Evolutionary conservation across 768 basidiomycete genomes (phyloP).

Genomic region (Lanmaoa rubissima): DNA sequence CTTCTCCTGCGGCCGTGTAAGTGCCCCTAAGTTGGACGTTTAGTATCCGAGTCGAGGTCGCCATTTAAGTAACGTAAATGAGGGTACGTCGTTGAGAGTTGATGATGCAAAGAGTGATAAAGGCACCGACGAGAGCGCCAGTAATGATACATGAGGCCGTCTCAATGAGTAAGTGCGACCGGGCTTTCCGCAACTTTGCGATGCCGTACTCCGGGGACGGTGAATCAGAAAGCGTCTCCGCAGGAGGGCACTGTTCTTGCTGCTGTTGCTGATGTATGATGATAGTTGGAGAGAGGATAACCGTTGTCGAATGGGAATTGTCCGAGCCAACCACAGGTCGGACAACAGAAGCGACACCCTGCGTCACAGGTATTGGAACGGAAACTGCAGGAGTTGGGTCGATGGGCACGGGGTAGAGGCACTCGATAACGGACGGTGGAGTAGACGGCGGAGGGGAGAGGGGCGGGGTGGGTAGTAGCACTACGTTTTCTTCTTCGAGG

Average conservation of each 20-base stretch:
- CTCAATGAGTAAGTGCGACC: slow-evolving; percentile 27
- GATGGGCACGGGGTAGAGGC: slow-evolving; percentile 6
- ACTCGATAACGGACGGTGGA: slow-evolving; percentile 19
- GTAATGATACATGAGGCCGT: slow-evolving; percentile 50
- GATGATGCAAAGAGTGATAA: slow-evolving; percentile 51
- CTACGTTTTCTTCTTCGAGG: slow-evolving; percentile 8
- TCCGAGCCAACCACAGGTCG: slow-evolving; percentile 2
- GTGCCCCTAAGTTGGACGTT: background rate
- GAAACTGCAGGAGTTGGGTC: background rate
- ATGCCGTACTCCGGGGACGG: slow-evolving; percentile 2
- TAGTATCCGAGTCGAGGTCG: background rate
- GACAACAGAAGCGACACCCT: slow-evolving; percentile 1
- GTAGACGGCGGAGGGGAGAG: slow-evolving; percentile 20
- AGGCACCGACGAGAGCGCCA: slow-evolving; percentile 59
- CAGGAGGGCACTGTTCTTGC: slow-evolving; percentile 15
- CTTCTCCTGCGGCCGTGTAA: background rate
- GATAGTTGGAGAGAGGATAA: slow-evolving; percentile 27
- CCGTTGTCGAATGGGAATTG: slow-evolving; percentile 9
- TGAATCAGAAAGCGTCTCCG: slow-evolving; percentile 12
- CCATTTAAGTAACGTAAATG: slow-evolving; percentile 34
- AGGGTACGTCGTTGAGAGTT: slow-evolving; percentile 48
- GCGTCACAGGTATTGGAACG: background rate
- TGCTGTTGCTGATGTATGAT: slow-evolving; percentile 25
- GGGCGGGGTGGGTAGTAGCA: slow-evolving; percentile 22
- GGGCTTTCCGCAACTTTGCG: slow-evolving; percentile 18